A percentile compares a stretch with the other conserved stretches of the same genome.
Conservation (phyloP, 1,284 basidiomycete species). For the Trichosporon asahii region DNA sequence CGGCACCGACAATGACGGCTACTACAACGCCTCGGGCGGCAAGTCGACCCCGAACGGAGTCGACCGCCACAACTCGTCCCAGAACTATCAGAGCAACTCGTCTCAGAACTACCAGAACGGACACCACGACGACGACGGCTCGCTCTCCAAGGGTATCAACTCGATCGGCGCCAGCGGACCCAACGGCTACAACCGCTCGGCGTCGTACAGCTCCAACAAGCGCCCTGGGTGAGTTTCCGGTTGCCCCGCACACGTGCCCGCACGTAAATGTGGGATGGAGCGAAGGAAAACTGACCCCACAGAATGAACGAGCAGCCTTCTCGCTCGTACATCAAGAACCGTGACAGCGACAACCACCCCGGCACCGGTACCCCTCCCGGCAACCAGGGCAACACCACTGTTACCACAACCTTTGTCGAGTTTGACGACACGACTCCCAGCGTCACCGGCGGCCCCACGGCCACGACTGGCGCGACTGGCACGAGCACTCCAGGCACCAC, state of each 20-base stretch:
- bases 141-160: conserved; percentile 3
- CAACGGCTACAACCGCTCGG: conserved; percentile 7
- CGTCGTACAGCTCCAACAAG: conserved; percentile 6
- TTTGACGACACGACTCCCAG: not conserved
- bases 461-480: not conserved
- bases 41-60: not conserved
- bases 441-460: not conserved
- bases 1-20: conserved; percentile 24
- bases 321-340: conserved; percentile 42
- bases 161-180: conserved; percentile 4
- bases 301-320: conserved; percentile 33
- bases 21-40: conserved; percentile 16
- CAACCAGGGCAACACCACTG: not conserved
- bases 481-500: not conserved
- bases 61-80: conserved; percentile 13
- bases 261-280: not conserved
- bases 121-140: not conserved
- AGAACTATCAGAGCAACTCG: conserved; percentile 13
- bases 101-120: conserved; percentile 9
- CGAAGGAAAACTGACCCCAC: not conserved
- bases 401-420: not conserved
- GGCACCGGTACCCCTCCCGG: not conserved
- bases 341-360: not conserved
- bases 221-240: conserved; percentile 10
- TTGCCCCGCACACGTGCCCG: not conserved